These are phyloP conservation scores for Ajuga chamaepitys DNA, from an alignment of 257 asterid genomes.

Conservation along the genomic window DNA sequence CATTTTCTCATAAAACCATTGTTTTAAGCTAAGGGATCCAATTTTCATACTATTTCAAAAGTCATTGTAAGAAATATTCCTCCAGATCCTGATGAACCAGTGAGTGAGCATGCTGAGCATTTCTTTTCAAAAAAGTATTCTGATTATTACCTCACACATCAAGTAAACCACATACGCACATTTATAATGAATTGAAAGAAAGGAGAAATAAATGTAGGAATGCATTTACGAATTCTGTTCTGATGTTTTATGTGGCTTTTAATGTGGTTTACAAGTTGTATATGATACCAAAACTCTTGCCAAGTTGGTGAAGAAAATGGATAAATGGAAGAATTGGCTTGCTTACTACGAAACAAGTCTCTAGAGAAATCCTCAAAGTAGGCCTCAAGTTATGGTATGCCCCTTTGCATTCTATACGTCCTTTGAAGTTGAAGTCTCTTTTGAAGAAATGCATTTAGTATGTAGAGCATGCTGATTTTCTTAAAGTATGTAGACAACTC, in stretches of 20 bases:
- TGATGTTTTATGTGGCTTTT: constrained; percentile 3
- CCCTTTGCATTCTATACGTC: not conserved
- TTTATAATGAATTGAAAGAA: too few relatives aligned
- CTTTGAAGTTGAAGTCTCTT: not conserved
- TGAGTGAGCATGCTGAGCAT: constrained; percentile 82
- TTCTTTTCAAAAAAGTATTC: constrained; percentile 88
- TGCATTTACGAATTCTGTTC: not conserved
- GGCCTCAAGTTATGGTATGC: constrained; percentile 62
- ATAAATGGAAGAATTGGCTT: constrained; percentile 57
- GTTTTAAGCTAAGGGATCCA: not conserved
- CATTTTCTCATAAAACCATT: not conserved
- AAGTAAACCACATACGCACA: constrained; percentile 27
- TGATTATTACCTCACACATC: constrained; percentile 71
- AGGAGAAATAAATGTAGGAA: not conserved
- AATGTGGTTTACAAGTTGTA: constrained; percentile 43
- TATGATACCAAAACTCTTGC: constrained; percentile 66
- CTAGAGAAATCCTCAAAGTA: constrained; percentile 55
- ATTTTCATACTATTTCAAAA: constrained; percentile 29
- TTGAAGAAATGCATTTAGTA: constrained; percentile 4
- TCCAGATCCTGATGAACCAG: constrained; percentile 78
- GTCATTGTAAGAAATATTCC: constrained; percentile 93
- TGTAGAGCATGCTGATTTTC: constrained; percentile 15
- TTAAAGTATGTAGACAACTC: constrained; percentile 65
- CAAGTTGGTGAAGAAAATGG: constrained; percentile 52
- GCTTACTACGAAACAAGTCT: constrained; percentile 66